Evolutionary conservation across 257 asterid genomes (phyloP), one percentile per base, ranked within the genome.

Genomic region (Haberlea rhodopensis): DNA sequence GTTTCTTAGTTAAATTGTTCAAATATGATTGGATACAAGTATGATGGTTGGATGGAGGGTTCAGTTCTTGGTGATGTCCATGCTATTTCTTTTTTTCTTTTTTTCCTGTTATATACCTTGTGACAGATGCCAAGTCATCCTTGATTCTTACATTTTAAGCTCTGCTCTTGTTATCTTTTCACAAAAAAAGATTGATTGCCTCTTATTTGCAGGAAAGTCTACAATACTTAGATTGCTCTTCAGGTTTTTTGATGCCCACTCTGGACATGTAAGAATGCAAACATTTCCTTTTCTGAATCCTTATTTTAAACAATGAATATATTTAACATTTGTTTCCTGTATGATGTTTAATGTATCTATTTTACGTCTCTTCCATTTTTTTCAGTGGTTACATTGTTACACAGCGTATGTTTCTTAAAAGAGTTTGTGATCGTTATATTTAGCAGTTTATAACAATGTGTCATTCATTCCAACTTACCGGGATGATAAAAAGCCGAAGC

Each of bases 151-250:
- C 6, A 6, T 21, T 68, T 20, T 60, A 16, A 21, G 15, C 66
- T 61, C 49, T 64, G 64, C 11, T 63, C 19, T 22, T 26, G 24
- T 71, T 63, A 49, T 71, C 21, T 66, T 22, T 70, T 22, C 25
- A 20, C 75, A 32, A 19, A 31, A n/a, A 9, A n/a, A 58, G 5
- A 26, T 46, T 58, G 19, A 60, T 40, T 74, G n/a, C 59, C 64
- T 52, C 31, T 37, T 70, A 20, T 67, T 48, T 68, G 75, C 89
- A 94, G 99, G 99, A 59, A 94, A 94, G 75, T 94, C 99, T 27
- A 90, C 99, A 71, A 90, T 94, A 72, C 82, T 94, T 51, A 90
- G 99, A 82, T 76, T 94, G 83, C 91, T 94, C 69, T 94, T 87
- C 83, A 83, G 99, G 72, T 90, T 86, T 71, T 94, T 85, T 55